Base-by-base conservation (phyloP, 805 yeast genomes). In the Hyphopichia homilentoma region DNA sequence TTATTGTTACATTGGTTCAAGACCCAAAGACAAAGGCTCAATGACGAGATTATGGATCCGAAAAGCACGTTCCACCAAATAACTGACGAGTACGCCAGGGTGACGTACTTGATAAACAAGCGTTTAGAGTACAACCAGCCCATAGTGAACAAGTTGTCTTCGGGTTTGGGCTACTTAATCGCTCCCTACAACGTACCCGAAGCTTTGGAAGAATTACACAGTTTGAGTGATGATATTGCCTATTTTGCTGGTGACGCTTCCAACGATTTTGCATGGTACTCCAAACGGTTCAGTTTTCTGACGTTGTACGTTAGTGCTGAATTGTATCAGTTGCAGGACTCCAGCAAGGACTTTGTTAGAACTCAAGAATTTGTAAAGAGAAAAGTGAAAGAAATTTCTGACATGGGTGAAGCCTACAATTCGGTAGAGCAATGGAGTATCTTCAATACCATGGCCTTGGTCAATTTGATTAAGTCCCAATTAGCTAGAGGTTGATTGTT, bases 201-300 rank as follows among this genome's bases (percentile, higher is more conserved):
- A 18, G 75, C 93, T 0, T 46, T 84, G 30, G 74, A 73, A 22
- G 94, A 86, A 49, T 70, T 93, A 35, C 83, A 79, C 45, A 71
- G 75, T 32, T 67, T 89, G 35, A 71, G 87, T 8, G 97, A 90
- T 59, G 97, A 93, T 52, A 69, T 90, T 38, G 75, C 85, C 27
- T 87, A 61, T 56, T 78, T 76, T 45, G 79, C 95, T 0, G 93
- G 89, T 7, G 97, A 89, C 52, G 50, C 57, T 33, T 74, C 93
- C 14, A 79, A 79, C 43, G 96, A 87, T 55, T 80, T 84, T 53
- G 82, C 86, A 3, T 90, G 98, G 98, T 90, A 90, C 57, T 67
- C 94, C n/a, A 84, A 88, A 51, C 68, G 98, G 43, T 62, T 82
- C 11, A 73, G 84, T 6, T 52, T 90, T 11, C 73, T 84, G 16